Evolutionary conservation across 2,329 filamentous ascomycete genomes (phyloP).

Genomic region (Beauveria australis): DNA sequence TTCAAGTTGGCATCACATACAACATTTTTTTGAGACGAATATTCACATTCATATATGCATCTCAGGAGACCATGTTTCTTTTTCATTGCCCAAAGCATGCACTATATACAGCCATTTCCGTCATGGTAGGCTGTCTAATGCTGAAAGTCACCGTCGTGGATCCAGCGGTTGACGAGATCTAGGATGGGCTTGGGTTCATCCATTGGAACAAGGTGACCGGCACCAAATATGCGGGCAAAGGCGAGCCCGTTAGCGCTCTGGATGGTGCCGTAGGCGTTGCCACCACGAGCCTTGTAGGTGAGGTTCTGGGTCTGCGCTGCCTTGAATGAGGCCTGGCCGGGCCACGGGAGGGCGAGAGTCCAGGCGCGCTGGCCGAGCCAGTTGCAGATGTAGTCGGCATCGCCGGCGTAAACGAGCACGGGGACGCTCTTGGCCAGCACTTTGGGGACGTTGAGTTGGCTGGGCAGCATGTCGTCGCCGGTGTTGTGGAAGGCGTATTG

Average conservation of each 20-base stretch:
- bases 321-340: constrained; percentile 74
- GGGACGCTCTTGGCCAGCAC: constrained; percentile 78
- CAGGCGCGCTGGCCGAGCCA: constrained; percentile 98
- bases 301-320: constrained; percentile 64
- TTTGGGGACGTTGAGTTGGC: constrained; percentile 79
- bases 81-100: not conserved
- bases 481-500: constrained; percentile 97
- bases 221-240: constrained; percentile 81
- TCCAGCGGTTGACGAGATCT: constrained; percentile 93
- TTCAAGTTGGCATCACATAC: too few relatives aligned
- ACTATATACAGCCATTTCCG: not conserved
- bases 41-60: constrained; percentile 5
- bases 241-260: constrained; percentile 91
- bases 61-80: not conserved
- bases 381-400: constrained; percentile 89
- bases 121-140: not conserved
- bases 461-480: constrained; percentile 98
- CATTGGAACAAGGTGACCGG: constrained; percentile 96
- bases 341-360: constrained; percentile 90
- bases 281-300: constrained; percentile 37
- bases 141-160: constrained; percentile 27
- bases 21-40: not conserved
- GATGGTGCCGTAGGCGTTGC: constrained; percentile 59
- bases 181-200: constrained; percentile 86
- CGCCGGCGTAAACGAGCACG: constrained; percentile 87